Percentiles rank a stretch among this genome's conserved stretches.
Evolutionary conservation across 1,284 basidiomycete genomes (phyloP).

Genomic region (Leccinum colubrinum): DNA sequence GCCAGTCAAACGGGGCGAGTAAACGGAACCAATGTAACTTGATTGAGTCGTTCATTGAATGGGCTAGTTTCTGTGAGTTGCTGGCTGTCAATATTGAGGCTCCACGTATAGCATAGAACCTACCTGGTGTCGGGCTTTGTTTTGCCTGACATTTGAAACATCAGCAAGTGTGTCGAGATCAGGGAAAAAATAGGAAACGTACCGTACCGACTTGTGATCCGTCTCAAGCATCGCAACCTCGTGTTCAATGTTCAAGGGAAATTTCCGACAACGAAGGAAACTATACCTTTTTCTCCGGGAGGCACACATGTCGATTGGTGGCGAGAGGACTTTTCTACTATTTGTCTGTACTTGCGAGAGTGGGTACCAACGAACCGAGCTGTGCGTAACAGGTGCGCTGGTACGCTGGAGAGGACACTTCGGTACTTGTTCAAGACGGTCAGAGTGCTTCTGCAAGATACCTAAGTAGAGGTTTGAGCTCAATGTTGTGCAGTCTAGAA

Average conservation of each 20-base stretch:
- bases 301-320: slow-evolving; percentile 34
- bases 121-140: slow-evolving; percentile 55
- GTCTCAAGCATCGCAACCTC: slow-evolving; percentile 81
- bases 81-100: slow-evolving; percentile 61
- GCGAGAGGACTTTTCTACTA: slow-evolving; percentile 7
- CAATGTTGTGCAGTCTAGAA: too few species aligned
- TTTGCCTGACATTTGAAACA: slow-evolving; percentile 52
- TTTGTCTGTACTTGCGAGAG: slow-evolving; percentile 20
- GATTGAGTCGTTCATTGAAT: slow-evolving; percentile 47
- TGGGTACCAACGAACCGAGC: slow-evolving; percentile 11
- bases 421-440: slow-evolving; percentile 7
- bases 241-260: slow-evolving; percentile 56
- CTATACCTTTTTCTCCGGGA: slow-evolving; percentile 42
- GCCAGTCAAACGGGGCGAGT: not conserved
- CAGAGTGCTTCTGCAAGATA: too few species aligned
- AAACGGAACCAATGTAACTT: slow-evolving; percentile 41
- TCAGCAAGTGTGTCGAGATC: slow-evolving; percentile 6
- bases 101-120: slow-evolving; percentile 73
- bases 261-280: slow-evolving; percentile 76
- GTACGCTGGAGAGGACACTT: slow-evolving; percentile 16
- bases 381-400: slow-evolving; percentile 6
- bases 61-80: slow-evolving; percentile 59
- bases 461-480: too few species aligned
- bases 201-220: slow-evolving; percentile 76
- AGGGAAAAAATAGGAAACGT: not conserved